These are phyloP conservation scores for Lepiota brunneoincarnata DNA, from an alignment of 768 basidiomycete species.

Conservation along the genomic window DNA sequence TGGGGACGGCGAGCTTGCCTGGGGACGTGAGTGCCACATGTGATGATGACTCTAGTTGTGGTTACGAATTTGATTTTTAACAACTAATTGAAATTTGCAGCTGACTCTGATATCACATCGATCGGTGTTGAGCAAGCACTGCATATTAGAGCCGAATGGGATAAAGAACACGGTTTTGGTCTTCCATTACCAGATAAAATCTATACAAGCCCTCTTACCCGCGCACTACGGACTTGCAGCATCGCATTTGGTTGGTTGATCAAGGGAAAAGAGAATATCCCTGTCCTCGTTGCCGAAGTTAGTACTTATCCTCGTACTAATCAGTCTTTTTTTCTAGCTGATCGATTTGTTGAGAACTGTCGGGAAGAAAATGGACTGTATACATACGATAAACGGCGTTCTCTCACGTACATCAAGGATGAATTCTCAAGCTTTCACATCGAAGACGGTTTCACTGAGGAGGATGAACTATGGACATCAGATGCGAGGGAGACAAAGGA, in stretches of 20 bases:
- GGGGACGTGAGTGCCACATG: conserved; percentile 79
- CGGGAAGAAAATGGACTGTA: conserved; percentile 68
- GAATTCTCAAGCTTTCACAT: conserved; percentile 53
- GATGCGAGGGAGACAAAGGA: conserved; percentile 50
- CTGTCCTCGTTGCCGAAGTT: conserved; percentile 57
- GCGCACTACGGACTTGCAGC: conserved; percentile 56
- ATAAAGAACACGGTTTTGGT: conserved; percentile 35
- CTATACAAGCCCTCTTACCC: conserved; percentile 62
- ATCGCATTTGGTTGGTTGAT: conserved; percentile 46
- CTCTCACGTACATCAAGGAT: conserved; percentile 42
- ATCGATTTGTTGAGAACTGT: conserved; percentile 43
- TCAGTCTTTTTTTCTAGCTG: neutral
- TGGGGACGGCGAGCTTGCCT: conserved; percentile 62
- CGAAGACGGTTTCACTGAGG: conserved; percentile 57
- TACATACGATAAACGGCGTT: conserved; percentile 66
- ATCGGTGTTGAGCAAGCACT: conserved; percentile 57
- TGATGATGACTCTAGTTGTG: too few species aligned
- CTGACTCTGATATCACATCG: conserved; percentile 63
- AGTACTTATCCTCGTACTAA: neutral
- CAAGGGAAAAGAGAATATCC: conserved; percentile 20
- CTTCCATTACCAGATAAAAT: conserved; percentile 54
- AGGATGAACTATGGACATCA: conserved; percentile 59
- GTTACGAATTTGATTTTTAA: neutral
- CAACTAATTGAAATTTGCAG: conserved; percentile 30
- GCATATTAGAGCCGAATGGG: conserved; percentile 44